Evolutionary conservation across 2,329 filamentous ascomycete species (phyloP).

Genomic region (Colletotrichum brevisporum): DNA sequence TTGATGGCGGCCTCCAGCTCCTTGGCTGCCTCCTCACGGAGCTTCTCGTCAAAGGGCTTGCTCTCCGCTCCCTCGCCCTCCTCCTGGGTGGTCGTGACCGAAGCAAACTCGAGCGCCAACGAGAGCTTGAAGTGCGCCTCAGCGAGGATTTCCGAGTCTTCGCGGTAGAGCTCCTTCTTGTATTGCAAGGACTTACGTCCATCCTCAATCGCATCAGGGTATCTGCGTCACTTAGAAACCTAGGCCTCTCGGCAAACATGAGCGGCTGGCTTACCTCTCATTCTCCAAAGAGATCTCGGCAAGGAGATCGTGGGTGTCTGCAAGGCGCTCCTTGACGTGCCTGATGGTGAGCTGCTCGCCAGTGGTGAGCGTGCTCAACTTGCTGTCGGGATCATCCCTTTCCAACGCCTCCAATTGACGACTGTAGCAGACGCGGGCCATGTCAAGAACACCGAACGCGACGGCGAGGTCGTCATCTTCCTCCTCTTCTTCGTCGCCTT

Average conservation of each 20-base stretch:
- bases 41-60: conserved; percentile 74
- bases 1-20: conserved; percentile 82
- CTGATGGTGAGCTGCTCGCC: conserved; percentile 59
- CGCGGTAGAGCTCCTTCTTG: conserved; percentile 83
- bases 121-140: conserved; percentile 98
- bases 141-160: conserved; percentile 87
- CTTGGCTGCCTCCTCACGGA: conserved; percentile 78
- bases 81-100: conserved; percentile 75
- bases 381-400: conserved; percentile 56
- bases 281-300: conserved; percentile 98
- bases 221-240: conserved; percentile 61
- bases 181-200: conserved; percentile 82
- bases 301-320: conserved; percentile 93
- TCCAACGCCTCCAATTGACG: conserved; percentile 64
- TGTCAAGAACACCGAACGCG: conserved; percentile 87
- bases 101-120: conserved; percentile 93
- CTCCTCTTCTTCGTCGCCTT: conserved; percentile 61
- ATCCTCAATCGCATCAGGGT: conserved; percentile 88
- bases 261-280: conserved; percentile 71
- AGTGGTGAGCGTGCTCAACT: conserved; percentile 53
- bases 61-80: conserved; percentile 59
- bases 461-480: conserved; percentile 82
- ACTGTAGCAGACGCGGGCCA: conserved; percentile 77
- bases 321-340: conserved; percentile 86
- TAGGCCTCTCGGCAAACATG: not conserved